Evolutionary conservation across 1,284 basidiomycete genomes (phyloP), one percentile per base, ranked within the genome.

Genomic region (Ustilago bromivora): DNA sequence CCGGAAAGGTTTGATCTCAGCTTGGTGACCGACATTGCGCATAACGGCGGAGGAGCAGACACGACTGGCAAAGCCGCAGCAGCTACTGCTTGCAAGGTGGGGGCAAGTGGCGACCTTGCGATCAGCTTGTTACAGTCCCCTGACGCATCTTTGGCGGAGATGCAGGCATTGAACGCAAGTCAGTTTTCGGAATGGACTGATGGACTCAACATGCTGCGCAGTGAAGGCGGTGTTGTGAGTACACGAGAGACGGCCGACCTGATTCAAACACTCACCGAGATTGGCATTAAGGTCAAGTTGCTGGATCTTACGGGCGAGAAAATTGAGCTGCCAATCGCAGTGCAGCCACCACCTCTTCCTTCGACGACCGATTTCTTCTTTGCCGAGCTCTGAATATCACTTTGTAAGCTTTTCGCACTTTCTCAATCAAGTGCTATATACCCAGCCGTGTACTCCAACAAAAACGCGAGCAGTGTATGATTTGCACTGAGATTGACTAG

Each of bases 141-240:
- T 5, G 82, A 82, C 40, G 66, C 58, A 8, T 81, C 90, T 91
- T 86, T 96, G 63, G 92, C 94, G 6, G 94, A 97, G 85, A 90
- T 94, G 75, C 92, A 95, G 79, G 94, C 95, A 1, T 90, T 93
- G 10, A 93, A 96, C 85, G 89, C 91, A 60, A 91, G 92, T 19
- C 89, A 93, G 53, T 95, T 94, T 90, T 93, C 94, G 28, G 96
- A 98, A 87, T 98, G 96, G 96, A 94, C 94, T 0, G 96, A 98
- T 85, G 96, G 95, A 2, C 87, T 98, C 84, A 94, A 94, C 81
- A 94, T 96, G 90, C 67, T 85, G 28, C 73, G 80, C 34, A 76
- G 76, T 38, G 80, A 80, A 63, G 80, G 79, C 6, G 80, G 79
- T 34, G 69, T 81, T 15, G 80, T 83, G 17, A 79, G 71, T 61